Conservation (phyloP, 148 eudicot genomes). For the Fagopyrum tataricum region DNA sequence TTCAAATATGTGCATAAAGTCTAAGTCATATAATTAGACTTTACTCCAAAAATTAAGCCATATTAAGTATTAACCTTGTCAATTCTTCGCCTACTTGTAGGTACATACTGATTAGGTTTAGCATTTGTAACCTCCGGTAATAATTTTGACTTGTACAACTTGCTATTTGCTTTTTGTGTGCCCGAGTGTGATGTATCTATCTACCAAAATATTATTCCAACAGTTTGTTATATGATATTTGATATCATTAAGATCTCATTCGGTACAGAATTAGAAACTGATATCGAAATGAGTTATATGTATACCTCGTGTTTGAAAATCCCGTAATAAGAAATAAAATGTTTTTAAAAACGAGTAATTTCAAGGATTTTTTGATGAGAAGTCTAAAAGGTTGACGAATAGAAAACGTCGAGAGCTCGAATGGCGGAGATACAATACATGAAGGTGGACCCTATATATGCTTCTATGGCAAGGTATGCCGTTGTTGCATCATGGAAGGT, state of each 20-base stretch:
- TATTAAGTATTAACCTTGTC: background rate
- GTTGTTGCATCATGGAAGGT: background rate
- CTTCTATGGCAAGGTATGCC: background rate
- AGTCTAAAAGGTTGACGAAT: too few species aligned
- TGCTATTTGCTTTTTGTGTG: background rate
- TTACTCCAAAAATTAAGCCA: too few species aligned
- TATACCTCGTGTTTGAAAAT: too few species aligned
- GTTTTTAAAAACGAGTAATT: too few species aligned
- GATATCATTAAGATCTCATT: too few species aligned
- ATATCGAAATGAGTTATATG: too few species aligned
- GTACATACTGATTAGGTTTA: background rate
- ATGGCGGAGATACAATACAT: background rate
- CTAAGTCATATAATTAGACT: background rate
- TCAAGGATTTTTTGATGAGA: too few species aligned
- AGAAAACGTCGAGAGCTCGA: background rate
- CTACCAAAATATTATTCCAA: too few species aligned
- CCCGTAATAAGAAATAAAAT: too few species aligned
- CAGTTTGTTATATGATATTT: too few species aligned
- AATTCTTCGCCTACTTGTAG: background rate
- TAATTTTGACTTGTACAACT: background rate
- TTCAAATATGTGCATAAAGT: background rate
- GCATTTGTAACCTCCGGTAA: constrained; percentile 2
- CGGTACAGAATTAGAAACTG: too few species aligned
- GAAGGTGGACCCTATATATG: background rate
- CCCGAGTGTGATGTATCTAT: background rate